Evolutionary conservation across 768 basidiomycete genomes (phyloP).

Genomic region (Myochromella boudieri): DNA sequence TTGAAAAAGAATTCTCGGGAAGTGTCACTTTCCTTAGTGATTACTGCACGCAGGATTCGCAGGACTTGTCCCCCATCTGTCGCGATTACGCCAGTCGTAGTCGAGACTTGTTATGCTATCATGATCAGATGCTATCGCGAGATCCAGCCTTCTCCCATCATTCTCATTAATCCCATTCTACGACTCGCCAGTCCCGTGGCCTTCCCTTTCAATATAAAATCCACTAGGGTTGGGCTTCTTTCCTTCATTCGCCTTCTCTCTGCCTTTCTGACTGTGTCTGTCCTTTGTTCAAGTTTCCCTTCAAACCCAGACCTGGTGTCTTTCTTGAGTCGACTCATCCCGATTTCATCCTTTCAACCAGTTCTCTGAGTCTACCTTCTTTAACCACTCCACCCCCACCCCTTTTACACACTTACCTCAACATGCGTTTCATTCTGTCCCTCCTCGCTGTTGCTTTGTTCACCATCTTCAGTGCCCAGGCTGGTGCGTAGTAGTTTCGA

Average conservation of each 20-base stretch:
- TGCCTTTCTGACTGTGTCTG: constrained; percentile 8
- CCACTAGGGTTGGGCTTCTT: not conserved
- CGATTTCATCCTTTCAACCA: constrained; percentile 8
- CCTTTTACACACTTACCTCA: not conserved
- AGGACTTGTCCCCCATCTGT: not conserved
- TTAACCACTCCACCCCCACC: not conserved
- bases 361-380: constrained; percentile 1
- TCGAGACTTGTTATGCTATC: no score
- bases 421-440: constrained; percentile 10
- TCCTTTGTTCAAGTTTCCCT: constrained; percentile 4
- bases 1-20: not conserved
- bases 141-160: no score
- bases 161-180: no score
- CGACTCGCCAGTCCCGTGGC: no score
- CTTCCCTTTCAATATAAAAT: no score
- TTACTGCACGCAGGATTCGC: not conserved
- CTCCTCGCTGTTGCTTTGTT: constrained; percentile 12
- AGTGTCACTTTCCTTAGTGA: not conserved
- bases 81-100: no score
- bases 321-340: constrained; percentile 12
- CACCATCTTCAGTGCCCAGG: constrained; percentile 7
- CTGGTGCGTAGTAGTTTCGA: constrained; percentile 4
- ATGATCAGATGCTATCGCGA: no score
- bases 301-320: constrained; percentile 18
- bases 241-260: constrained; percentile 10